These are phyloP conservation scores for Neonectria coccinea DNA, from an alignment of 2,329 filamentous ascomycete species.

Conservation along the genomic window DNA sequence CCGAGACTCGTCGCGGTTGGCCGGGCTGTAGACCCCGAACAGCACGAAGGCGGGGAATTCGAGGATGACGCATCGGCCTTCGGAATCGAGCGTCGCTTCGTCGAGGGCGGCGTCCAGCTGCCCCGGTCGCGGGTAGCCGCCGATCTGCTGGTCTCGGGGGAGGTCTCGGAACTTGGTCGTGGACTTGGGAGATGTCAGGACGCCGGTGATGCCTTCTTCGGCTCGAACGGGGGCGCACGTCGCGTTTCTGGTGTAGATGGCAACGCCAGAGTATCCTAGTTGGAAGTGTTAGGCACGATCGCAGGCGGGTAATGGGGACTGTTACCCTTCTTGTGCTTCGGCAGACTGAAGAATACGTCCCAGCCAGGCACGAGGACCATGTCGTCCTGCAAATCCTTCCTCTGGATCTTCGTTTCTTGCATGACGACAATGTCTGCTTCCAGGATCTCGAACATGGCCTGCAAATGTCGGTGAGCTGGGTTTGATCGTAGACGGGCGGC, in stretches of 20 bases:
- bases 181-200: constrained; percentile 79
- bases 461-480: constrained; percentile 4
- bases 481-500: background rate
- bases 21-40: constrained; percentile 91
- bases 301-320: background rate
- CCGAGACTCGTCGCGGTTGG: constrained; percentile 85
- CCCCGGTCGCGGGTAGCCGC: constrained; percentile 81
- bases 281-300: constrained; percentile 8
- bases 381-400: constrained; percentile 90
- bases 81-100: constrained; percentile 81
- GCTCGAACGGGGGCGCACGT: constrained; percentile 88
- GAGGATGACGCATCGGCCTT: constrained; percentile 90
- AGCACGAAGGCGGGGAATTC: constrained; percentile 97
- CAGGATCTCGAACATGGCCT: constrained; percentile 94
- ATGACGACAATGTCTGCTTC: constrained; percentile 94
- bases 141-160: constrained; percentile 80
- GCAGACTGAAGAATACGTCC: constrained; percentile 96
- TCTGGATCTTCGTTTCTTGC: constrained; percentile 96
- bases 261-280: constrained; percentile 92
- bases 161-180: constrained; percentile 79
- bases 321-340: constrained; percentile 90
- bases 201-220: constrained; percentile 92
- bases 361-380: constrained; percentile 96
- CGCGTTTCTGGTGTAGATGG: constrained; percentile 91
- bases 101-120: constrained; percentile 77